Base-by-base conservation (phyloP, 2,329 filamentous ascomycete species). In the Alternaria brassicae region DNA sequence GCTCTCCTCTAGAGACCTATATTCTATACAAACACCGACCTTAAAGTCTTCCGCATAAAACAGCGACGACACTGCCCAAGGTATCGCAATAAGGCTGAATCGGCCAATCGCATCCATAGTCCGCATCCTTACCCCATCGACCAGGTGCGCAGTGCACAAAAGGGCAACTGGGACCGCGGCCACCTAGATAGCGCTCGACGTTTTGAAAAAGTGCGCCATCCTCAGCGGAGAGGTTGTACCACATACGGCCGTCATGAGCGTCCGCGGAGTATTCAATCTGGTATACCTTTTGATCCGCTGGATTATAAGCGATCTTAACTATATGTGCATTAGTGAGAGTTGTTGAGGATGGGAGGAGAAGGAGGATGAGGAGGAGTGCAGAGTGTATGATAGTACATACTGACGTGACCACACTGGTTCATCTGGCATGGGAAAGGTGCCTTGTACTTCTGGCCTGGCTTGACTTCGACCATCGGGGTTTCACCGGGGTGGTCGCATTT, bases 211-310 rank as follows among this genome's bases (percentile, higher is more conserved):
- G 54, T n/a, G 45, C 39, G 30, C 39, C 54, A 28, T 56, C 45
- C 12, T 56, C 54, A 15, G 37, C 37, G 10, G 47, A 52, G 23
- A 56, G 54, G 9, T 56, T 56, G 17, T 56, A 52, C 54, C 54
- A 56, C 42, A 56, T 42, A 12, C 36, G 39, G 17, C 39, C 17
- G 17, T 30, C 17, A 28, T 51, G 53, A 6, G 12, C 10, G 30
- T 56, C 47, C n/a, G 39, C 10, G 12, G 53, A 55, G 30, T 56
- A 56, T 19, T 56, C 54, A 39, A 52, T 40, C 13, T 56, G 54
- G 47, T 52, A 56, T 39, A 52, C 54, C 5, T 28, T 21, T 17
- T 4, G 36, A 23, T 52, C 37, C 30, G 17, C 27, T 23, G 37
- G 12, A 17, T 52, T 40, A n/a, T 47, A 47, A n/a, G 36, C 47